Percentiles rank a stretch among this genome's conserved stretches.
Evolutionary conservation across 257 asterid species (phyloP).

Genomic region (Buddleja alternifolia): DNA sequence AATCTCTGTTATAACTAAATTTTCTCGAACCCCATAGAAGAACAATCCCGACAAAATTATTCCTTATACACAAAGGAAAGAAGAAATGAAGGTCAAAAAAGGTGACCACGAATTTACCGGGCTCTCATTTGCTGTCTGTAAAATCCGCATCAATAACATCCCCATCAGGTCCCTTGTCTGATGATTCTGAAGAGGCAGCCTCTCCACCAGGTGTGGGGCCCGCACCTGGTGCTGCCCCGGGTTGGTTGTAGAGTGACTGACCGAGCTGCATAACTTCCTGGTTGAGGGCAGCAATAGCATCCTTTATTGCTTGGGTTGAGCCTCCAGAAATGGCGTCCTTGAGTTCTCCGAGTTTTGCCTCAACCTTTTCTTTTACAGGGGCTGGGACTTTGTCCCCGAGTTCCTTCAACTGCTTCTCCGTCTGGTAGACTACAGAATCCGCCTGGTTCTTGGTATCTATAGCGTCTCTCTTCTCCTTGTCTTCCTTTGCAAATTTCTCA

Average conservation of each 20-base stretch:
- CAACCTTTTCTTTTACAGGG: constrained; percentile 86
- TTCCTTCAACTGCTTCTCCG: constrained; percentile 96
- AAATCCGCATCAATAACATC: constrained; percentile 99
- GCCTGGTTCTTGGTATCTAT: constrained; percentile 97
- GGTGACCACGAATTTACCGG: constrained; percentile 9
- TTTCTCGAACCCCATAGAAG: constrained; percentile 16
- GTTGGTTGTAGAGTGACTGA: constrained; percentile 87
- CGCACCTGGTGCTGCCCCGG: constrained; percentile 67
- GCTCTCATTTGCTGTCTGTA: constrained; percentile 79
- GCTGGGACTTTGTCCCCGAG: constrained; percentile 95
- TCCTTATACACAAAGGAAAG: constrained; percentile 20
- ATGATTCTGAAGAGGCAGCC: constrained; percentile 57
- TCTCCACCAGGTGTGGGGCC: constrained; percentile 70
- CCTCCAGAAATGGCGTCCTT: constrained; percentile 84
- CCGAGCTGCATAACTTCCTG: constrained; percentile 99
- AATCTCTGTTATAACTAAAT: constrained; percentile 11
- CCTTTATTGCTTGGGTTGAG: constrained; percentile 82
- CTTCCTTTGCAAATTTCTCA: constrained; percentile 89
- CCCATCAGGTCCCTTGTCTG: constrained; percentile 82
- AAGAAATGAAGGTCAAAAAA: not conserved
- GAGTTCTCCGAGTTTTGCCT: constrained; percentile 91
- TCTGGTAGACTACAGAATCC: constrained; percentile 91
- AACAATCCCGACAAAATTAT: constrained; percentile 32
- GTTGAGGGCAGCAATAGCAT: constrained; percentile 87
- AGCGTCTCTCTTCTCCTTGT: constrained; percentile 97